These are phyloP conservation scores for Juglanconis oblonga DNA, from an alignment of 2,329 filamentous ascomycete genomes.

Conservation along the genomic window DNA sequence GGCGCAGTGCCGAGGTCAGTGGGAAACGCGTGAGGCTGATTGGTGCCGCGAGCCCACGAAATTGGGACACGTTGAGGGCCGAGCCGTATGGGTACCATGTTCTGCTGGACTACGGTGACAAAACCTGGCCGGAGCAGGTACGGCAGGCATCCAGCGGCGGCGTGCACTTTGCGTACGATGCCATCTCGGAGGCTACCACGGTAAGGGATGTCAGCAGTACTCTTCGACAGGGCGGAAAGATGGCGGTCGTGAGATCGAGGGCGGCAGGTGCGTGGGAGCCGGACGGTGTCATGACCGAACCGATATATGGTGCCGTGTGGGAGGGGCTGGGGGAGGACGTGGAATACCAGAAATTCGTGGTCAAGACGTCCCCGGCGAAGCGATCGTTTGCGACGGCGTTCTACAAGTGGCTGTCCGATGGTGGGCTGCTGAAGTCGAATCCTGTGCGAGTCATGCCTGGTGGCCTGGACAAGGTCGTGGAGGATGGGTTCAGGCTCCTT, in stretches of 20 bases:
- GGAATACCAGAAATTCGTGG: constrained; percentile 32
- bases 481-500: constrained; percentile 28
- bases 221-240: constrained; percentile 24
- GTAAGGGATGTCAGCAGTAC: constrained; percentile 30
- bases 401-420: constrained; percentile 32
- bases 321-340: constrained; percentile 38
- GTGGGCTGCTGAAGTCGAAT: constrained; percentile 26
- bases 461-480: constrained; percentile 24
- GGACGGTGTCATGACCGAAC: constrained; percentile 28
- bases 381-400: constrained; percentile 32
- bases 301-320: constrained; percentile 40
- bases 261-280: constrained; percentile 28
- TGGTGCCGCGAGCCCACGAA: constrained; percentile 27
- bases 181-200: constrained; percentile 37
- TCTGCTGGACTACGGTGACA: constrained; percentile 36
- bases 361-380: constrained; percentile 24
- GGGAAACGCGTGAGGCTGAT: constrained; percentile 24
- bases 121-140: constrained; percentile 31
- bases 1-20: constrained; percentile 1
- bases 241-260: constrained; percentile 29
- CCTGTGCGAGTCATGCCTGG: constrained; percentile 31
- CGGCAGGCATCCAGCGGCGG: constrained; percentile 24
- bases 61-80: constrained; percentile 25
- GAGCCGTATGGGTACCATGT: constrained; percentile 35
- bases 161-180: constrained; percentile 35